These are phyloP conservation scores for Physcomitrellopsis africana DNA, from an alignment of 225 moss, liverwort and hornwort species.

Conservation along the genomic window DNA sequence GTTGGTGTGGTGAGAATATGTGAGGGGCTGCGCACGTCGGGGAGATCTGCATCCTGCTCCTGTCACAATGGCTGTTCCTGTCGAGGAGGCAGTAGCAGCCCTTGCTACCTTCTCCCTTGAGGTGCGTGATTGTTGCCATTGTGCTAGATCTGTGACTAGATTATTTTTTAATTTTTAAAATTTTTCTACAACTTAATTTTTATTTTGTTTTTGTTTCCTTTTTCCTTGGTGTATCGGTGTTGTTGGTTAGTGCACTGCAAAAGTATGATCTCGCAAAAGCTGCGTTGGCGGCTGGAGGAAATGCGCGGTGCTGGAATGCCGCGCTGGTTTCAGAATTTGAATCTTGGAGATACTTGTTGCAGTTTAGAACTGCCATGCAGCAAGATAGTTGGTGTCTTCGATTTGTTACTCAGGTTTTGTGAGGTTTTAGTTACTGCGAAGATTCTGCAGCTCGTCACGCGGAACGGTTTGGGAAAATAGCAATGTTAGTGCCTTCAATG, in stretches of 20 bases:
- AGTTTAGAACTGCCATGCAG: neutral
- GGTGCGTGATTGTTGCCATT: constrained; percentile 42
- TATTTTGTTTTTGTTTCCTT: neutral
- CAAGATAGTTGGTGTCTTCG: neutral
- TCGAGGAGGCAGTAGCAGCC: constrained; percentile 96
- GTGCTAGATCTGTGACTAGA: constrained; percentile 24
- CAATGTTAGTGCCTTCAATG: neutral
- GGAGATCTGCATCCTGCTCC: constrained; percentile 16
- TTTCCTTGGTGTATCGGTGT: neutral
- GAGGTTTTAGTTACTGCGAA: neutral
- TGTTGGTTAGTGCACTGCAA: neutral
- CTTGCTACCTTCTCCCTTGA: constrained; percentile 95
- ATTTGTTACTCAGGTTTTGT: neutral
- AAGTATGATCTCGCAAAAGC: neutral
- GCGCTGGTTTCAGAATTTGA: neutral
- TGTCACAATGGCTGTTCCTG: constrained; percentile 78
- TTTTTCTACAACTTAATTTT: neutral
- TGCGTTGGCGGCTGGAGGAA: constrained; percentile 10
- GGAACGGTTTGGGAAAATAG: neutral
- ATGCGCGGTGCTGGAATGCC: neutral
- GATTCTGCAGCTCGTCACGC: neutral
- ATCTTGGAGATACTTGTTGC: neutral
- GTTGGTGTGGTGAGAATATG: constrained; percentile 13
- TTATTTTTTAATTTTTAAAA: neutral
- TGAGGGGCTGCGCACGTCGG: constrained; percentile 17